A percentile compares a stretch with the other conserved stretches of the same genome.
These are phyloP conservation scores for Hirschioporus abietinus DNA, from an alignment of 768 basidiomycete species.

Conservation along the genomic window DNA sequence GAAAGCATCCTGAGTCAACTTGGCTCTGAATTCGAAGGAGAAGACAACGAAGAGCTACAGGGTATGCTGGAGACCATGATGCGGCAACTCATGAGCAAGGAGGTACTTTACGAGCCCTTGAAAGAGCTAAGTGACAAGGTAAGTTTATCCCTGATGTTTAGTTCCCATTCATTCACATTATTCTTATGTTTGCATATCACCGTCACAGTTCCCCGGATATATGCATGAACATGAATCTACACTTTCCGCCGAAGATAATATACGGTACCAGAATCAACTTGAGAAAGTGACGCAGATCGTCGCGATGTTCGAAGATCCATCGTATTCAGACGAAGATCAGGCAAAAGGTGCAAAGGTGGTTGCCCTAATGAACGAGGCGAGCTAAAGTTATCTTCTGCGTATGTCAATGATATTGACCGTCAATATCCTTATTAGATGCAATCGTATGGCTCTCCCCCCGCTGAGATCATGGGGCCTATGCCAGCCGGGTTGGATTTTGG, in stretches of 20 bases:
- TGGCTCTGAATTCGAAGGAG: constrained; percentile 31
- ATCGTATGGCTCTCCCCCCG: constrained; percentile 68
- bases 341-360: constrained; percentile 45
- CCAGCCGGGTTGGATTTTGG: constrained; percentile 64
- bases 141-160: constrained; percentile 14
- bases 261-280: constrained; percentile 61
- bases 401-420: constrained; percentile 1
- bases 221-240: constrained; percentile 49
- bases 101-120: constrained; percentile 80
- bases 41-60: constrained; percentile 50
- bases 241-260: constrained; percentile 51
- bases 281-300: constrained; percentile 52
- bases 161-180: background rate
- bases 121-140: constrained; percentile 76
- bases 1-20: constrained; percentile 51
- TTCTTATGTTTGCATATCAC: background rate
- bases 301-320: constrained; percentile 56
- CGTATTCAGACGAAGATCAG: constrained; percentile 52
- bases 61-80: constrained; percentile 77
- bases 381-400: constrained; percentile 8
- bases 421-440: constrained; percentile 54
- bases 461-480: constrained; percentile 78
- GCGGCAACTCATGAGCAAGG: constrained; percentile 75
- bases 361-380: constrained; percentile 72
- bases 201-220: constrained; percentile 68